Evolutionary conservation across 331 rosid genomes (phyloP), one percentile per base, ranked within the genome.

Genomic region (Rhamnella rubrinervis): DNA sequence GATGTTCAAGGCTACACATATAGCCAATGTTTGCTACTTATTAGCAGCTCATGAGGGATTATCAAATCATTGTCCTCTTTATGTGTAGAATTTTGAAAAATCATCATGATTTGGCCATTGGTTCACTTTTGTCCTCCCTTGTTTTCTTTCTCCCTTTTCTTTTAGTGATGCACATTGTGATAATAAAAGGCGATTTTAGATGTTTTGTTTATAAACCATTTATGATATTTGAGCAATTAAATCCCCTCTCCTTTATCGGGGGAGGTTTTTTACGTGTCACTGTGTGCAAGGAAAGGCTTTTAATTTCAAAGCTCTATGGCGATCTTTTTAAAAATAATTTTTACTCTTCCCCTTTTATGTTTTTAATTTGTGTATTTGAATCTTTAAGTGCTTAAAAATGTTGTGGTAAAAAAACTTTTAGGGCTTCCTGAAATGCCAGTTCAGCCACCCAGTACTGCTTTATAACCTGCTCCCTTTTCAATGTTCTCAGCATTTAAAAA

Each of bases 351-450:
- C 12, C 14, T 5, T 14, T 18, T 44, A 6, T 18, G 23, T 44
- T 11, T 44, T 8, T 44, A 50, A 63, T 52, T 49, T 61, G 38
- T 11, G 23, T 66, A 52, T 44, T 68, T 67, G 25, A 49, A 18
- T 71, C 58, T 74, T 71, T 68, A 87, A 89, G 96, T 16, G 46
- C 78, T 89, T 68, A 92, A 83, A 78, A 76, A 21, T 64, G 89
- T 89, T n/a, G 88, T 83, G 20, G 81, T 92, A 52, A 92, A 83
- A 86, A 61, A 84, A 80, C 62, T 75, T 17, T 78, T 92, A 74
- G 91, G 91, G 55, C 19, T 92, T 73, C 96, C 93, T 64, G 81
- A 70, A 64, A 58, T 84, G 19, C 85, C 88, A 8, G 67, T 62
- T n/a, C 31, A 61, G 16, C 50, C 11, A 59, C 80, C 86, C 7